Evolutionary conservation across 257 asterid genomes (phyloP).

Genomic region (Cordia subcordata): DNA sequence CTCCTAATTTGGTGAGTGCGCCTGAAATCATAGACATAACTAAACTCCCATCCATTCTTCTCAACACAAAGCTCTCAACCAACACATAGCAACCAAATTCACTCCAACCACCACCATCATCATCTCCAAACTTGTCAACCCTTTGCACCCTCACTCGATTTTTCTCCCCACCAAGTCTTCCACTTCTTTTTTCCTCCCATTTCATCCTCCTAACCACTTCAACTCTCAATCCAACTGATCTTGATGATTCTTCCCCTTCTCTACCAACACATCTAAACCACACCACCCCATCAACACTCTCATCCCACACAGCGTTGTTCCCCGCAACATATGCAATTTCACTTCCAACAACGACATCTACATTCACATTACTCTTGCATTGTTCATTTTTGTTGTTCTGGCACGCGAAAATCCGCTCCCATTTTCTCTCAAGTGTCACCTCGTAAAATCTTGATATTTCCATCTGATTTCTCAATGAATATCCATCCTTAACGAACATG

Average conservation of each 20-base stretch:
- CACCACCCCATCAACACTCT: conserved; percentile 20
- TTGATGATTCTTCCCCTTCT: conserved; percentile 1
- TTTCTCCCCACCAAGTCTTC: conserved; percentile 29
- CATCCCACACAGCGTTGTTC: conserved; percentile 29
- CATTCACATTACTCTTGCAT: too few relatives aligned
- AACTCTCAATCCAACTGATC: conserved; percentile 41
- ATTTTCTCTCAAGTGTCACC: conserved; percentile 50
- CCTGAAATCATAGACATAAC: conserved; percentile 36
- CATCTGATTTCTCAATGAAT: conserved; percentile 36
- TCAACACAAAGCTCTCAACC: conserved; percentile 49
- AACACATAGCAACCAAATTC: conserved; percentile 41
- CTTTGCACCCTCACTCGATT: conserved; percentile 14
- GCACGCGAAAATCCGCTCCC: conserved; percentile 42
- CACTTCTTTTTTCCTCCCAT: conserved; percentile 43
- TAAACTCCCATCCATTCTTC: conserved; percentile 44
- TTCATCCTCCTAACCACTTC: conserved; percentile 42
- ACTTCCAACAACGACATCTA: conserved; percentile 32
- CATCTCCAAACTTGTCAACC: conserved; percentile 21
- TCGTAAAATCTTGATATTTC: conserved; percentile 38
- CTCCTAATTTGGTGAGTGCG: conserved; percentile 33
- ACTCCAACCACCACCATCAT: conserved; percentile 26
- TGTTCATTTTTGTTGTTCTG: too few relatives aligned
- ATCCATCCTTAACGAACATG: conserved; percentile 44
- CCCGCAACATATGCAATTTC: conserved; percentile 22
- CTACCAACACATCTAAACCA: conserved; percentile 31